Base-by-base conservation (phyloP, 208 protist species). In the Acanthamoeba divionensis region DNA sequence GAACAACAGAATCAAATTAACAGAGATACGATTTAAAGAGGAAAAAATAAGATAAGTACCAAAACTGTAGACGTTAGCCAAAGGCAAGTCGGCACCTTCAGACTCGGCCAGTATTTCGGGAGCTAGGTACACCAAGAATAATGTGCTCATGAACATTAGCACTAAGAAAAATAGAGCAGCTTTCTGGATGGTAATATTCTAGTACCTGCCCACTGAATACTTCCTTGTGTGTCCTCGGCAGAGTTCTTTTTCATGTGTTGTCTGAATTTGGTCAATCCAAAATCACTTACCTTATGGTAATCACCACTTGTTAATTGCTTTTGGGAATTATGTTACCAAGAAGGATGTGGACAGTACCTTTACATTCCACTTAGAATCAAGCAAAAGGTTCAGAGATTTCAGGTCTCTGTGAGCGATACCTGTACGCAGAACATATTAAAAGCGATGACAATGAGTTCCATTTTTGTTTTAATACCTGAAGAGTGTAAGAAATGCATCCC, bases 401-500 rank as follows among this genome's bases (percentile, higher is more conserved):
- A 77, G 36, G 18, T 77, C 67, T 6, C 67, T 7, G 67, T 77
- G 67, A 7, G 50, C 67, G 29, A 77, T 77, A 9, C n/a, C 29
- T 24, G 29, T 21, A 63, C 4, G 9, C 9, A 0, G 9, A 29
- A 24, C n/a, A n/a, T n/a, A 24, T 0, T 29, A 12, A 63, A 12
- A 12, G 55, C 29, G 18, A 29, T 6, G 2, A 41, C 2, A 41
- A 6, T 41, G 1, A 6, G 36, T 6, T n/a, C n/a, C n/a, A n/a
- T n/a, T n/a, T n/a, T n/a, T n/a, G n/a, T n/a, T n/a, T n/a, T 6
- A 1, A 1, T 6, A 41, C 69, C 69, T 31, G 69, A 80, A 0
- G 69, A 80, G 24, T 80, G 69, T 10, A 60, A 45, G 71, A 80
- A 80, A n/a, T 80, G 71, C 69, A 80, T 80, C 10, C 69, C 69